A percentile compares a stretch with the other conserved stretches of the same genome.
These are phyloP conservation scores for Funneliformis mosseae DNA, from an alignment of 192 early-diverging fungal genomes.

Conservation along the genomic window DNA sequence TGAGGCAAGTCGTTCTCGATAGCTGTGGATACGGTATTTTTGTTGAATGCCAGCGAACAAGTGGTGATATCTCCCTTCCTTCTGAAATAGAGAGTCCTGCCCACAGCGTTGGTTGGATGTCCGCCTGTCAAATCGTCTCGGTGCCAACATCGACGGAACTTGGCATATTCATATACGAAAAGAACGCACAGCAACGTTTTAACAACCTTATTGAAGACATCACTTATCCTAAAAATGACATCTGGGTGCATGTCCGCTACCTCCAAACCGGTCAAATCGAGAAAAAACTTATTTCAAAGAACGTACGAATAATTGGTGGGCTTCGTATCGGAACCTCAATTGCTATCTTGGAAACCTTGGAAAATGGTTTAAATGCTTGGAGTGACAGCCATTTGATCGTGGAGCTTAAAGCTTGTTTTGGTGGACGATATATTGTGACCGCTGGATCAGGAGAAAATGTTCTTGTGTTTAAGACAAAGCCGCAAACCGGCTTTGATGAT, in stretches of 20 bases:
- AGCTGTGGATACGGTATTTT: slow-evolving; percentile 24
- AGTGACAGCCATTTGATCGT: slow-evolving; percentile 20
- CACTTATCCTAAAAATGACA: background rate
- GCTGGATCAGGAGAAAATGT: slow-evolving; percentile 5
- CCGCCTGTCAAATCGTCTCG: slow-evolving; percentile 21
- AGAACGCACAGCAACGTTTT: background rate
- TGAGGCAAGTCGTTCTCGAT: slow-evolving; percentile 25
- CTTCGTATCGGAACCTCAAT: slow-evolving; percentile 15
- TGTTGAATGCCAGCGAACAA: slow-evolving; percentile 19
- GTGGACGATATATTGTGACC: slow-evolving; percentile 33
- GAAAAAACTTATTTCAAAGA: background rate
- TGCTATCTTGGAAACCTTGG: background rate
- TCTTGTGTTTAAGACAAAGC: slow-evolving; percentile 9
- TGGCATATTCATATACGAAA: slow-evolving; percentile 14
- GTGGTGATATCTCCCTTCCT: slow-evolving; percentile 15
- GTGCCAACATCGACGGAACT: slow-evolving; percentile 14
- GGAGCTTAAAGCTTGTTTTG: slow-evolving; percentile 21
- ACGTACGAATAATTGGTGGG: slow-evolving; percentile 18
- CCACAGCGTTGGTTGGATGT: slow-evolving; percentile 30
- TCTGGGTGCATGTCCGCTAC: slow-evolving; percentile 24
- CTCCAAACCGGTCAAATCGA: slow-evolving; percentile 31
- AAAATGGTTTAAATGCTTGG: slow-evolving; percentile 15
- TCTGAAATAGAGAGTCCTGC: slow-evolving; percentile 14
- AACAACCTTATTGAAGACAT: background rate
- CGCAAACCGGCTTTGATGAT: slow-evolving; percentile 10